A percentile compares a stretch with the other conserved stretches of the same genome.
Conservation (phyloP, 2,329 filamentous ascomycete species). For the Alternaria infectoria region DNA sequence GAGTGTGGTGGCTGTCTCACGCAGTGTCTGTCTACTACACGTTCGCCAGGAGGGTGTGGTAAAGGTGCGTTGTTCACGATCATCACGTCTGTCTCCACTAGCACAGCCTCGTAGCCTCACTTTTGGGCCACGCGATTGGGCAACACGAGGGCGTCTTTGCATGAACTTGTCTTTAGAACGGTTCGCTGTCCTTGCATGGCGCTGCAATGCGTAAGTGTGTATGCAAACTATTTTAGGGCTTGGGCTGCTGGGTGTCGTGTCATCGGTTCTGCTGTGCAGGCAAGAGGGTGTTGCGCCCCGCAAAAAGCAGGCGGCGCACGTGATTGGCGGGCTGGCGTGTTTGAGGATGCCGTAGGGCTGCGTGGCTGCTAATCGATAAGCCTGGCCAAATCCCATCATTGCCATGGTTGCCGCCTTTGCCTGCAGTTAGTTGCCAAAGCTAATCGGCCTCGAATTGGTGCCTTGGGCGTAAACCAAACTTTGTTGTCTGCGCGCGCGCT, state of each 20-base stretch:
- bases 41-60: slow-evolving; percentile 22
- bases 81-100: background rate
- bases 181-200: slow-evolving; percentile 23
- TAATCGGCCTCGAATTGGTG: background rate
- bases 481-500: background rate
- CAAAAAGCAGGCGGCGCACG: slow-evolving; percentile 12
- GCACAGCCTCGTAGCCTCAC: slow-evolving; percentile 29
- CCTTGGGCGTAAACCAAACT: background rate
- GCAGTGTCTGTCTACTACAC: background rate
- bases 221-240: slow-evolving; percentile 14
- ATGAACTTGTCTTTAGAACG: slow-evolving; percentile 30
- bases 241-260: slow-evolving; percentile 7
- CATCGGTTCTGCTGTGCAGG: slow-evolving; percentile 19
- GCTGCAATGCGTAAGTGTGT: background rate
- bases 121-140: slow-evolving; percentile 10
- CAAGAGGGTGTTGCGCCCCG: slow-evolving; percentile 15
- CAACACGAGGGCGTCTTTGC: slow-evolving; percentile 13
- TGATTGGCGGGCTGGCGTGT: background rate
- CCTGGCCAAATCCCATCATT: background rate
- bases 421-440: background rate
- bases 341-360: background rate
- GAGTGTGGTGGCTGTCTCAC: background rate
- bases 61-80: slow-evolving; percentile 27
- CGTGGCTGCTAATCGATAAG: slow-evolving; percentile 1
- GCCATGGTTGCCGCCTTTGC: background rate